Conservation (phyloP, 2,329 filamentous ascomycete species). For the Daldinia eschscholtzii region DNA sequence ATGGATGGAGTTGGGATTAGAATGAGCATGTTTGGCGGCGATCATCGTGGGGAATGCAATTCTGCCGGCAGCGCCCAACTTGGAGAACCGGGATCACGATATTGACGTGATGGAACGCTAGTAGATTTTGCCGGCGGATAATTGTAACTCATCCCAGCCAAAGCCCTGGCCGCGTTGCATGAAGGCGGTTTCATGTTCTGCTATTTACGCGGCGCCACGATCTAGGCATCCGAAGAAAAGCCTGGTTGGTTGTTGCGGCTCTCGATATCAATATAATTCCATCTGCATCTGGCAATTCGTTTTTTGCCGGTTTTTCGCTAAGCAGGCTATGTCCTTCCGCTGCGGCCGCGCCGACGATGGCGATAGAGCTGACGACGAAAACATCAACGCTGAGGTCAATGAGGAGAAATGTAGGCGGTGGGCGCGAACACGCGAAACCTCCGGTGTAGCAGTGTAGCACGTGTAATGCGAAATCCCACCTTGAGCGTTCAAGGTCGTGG, state of each 20-base stretch:
- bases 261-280: slow-evolving; percentile 35
- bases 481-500: slow-evolving; percentile 11
- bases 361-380: slow-evolving; percentile 39
- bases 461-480: background rate
- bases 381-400: slow-evolving; percentile 31
- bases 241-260: slow-evolving; percentile 31
- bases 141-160: slow-evolving; percentile 31
- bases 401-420: slow-evolving; percentile 5
- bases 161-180: slow-evolving; percentile 18
- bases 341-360: slow-evolving; percentile 25
- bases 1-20: slow-evolving; percentile 21
- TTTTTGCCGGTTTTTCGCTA: slow-evolving; percentile 37
- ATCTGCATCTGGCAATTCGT: slow-evolving; percentile 19
- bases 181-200: slow-evolving; percentile 38
- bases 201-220: slow-evolving; percentile 30
- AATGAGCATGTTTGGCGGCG: slow-evolving; percentile 37
- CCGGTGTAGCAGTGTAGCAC: slow-evolving; percentile 3
- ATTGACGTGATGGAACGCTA: slow-evolving; percentile 34
- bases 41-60: slow-evolving; percentile 40
- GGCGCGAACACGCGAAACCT: slow-evolving; percentile 19
- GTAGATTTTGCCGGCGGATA: slow-evolving; percentile 46
- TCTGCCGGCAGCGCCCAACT: slow-evolving; percentile 35
- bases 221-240: slow-evolving; percentile 20
- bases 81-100: slow-evolving; percentile 41
- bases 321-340: slow-evolving; percentile 24